These are phyloP conservation scores for Cryomyces minteri DNA, from an alignment of 495 filamentous ascomycete species.

Conservation along the genomic window DNA sequence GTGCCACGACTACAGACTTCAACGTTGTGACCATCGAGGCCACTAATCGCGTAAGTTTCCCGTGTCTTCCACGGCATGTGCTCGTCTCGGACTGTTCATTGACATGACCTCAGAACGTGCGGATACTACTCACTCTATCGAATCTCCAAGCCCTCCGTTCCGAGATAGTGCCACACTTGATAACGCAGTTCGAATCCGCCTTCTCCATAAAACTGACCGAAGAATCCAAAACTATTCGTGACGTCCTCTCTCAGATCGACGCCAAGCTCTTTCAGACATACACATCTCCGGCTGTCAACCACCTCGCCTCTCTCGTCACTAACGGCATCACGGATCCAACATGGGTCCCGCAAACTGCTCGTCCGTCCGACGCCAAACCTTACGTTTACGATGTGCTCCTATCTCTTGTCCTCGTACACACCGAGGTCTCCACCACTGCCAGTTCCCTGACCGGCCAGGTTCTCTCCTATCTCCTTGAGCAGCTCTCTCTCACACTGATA, in stretches of 20 bases:
- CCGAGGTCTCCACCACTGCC: slow-evolving; percentile 68
- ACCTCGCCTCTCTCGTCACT: slow-evolving; percentile 42
- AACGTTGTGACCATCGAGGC: too few relatives aligned
- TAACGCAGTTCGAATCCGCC: slow-evolving; percentile 68
- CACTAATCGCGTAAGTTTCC: too few relatives aligned
- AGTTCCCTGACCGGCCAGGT: slow-evolving; percentile 44
- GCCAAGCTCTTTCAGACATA: slow-evolving; percentile 78
- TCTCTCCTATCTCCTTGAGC: slow-evolving; percentile 62
- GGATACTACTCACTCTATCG: slow-evolving; percentile 79
- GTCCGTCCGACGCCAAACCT: slow-evolving; percentile 57
- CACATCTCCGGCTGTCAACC: slow-evolving; percentile 49
- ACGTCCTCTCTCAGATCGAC: slow-evolving; percentile 80
- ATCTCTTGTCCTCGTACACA: slow-evolving; percentile 69
- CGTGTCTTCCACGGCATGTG: too few relatives aligned
- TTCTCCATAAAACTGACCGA: slow-evolving; percentile 86
- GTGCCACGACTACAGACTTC: neutral
- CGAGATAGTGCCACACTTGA: slow-evolving; percentile 63
- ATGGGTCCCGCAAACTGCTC: slow-evolving; percentile 45
- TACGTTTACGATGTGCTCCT: slow-evolving; percentile 83
- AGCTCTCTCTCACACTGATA: slow-evolving; percentile 51
- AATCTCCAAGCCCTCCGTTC: slow-evolving; percentile 67
- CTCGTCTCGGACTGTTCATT: too few relatives aligned
- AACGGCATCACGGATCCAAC: slow-evolving; percentile 47
- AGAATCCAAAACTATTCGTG: slow-evolving; percentile 72
- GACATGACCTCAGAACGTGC: slow-evolving; percentile 19